Conservation (phyloP, 2,329 filamentous ascomycete genomes). For the Celoporthe dispersa region DNA sequence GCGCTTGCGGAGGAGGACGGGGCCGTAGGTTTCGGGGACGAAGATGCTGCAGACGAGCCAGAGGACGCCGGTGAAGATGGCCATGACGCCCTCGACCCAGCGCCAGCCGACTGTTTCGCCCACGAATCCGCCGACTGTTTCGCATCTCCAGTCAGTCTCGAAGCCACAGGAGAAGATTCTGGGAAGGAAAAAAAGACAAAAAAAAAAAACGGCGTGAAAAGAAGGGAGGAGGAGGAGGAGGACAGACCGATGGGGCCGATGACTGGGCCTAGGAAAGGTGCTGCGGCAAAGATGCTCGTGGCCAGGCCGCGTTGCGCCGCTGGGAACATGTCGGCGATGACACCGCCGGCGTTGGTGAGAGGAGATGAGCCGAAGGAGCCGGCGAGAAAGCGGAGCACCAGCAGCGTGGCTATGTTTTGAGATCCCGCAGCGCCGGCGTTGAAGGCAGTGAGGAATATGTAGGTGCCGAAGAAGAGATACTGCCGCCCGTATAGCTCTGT, state of each 20-base stretch:
- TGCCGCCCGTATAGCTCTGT: constrained; percentile 65
- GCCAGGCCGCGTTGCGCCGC: constrained; percentile 60
- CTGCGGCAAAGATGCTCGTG: constrained; percentile 63
- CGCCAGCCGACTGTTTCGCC: constrained; percentile 64
- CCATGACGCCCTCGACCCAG: constrained; percentile 67
- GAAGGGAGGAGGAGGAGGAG: too few relatives aligned
- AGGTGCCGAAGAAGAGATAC: constrained; percentile 62
- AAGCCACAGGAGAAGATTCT: constrained; percentile 41
- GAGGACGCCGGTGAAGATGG: constrained; percentile 62
- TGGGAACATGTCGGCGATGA: constrained; percentile 67
- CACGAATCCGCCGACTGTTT: constrained; percentile 61
- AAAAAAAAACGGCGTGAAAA: too few relatives aligned
- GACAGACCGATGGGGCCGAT: constrained; percentile 41
- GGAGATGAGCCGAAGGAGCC: constrained; percentile 66
- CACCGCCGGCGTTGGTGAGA: constrained; percentile 65
- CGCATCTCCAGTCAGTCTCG: background rate
- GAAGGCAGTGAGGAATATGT: constrained; percentile 62
- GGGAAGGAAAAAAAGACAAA: background rate
- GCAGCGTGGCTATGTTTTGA: constrained; percentile 60
- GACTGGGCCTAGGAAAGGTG: constrained; percentile 67
- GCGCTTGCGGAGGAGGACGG: constrained; percentile 58
- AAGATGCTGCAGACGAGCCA: constrained; percentile 57
- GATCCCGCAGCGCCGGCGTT: constrained; percentile 63
- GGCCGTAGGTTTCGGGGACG: constrained; percentile 65
- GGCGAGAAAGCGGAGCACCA: constrained; percentile 72